These are phyloP conservation scores for Pichia sp. DNA, from an alignment of 1,139 yeast species.

Conservation along the genomic window DNA sequence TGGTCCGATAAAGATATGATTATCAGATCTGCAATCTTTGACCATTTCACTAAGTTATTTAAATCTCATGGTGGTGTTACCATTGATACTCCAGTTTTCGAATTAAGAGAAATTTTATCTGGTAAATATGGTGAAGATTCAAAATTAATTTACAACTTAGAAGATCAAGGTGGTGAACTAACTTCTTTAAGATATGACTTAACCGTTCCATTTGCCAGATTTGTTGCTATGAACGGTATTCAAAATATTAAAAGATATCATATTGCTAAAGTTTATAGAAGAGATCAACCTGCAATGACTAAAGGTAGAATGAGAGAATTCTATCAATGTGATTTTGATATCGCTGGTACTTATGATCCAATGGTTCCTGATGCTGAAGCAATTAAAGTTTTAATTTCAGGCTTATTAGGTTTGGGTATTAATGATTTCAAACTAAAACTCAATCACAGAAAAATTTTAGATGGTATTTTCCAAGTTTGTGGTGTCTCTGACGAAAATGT, in stretches of 20 bases:
- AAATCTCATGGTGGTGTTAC: constrained; percentile 97
- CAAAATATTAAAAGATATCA: constrained; percentile 88
- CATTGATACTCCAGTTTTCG: constrained; percentile 96
- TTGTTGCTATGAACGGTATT: constrained; percentile 89
- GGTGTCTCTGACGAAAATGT: constrained; percentile 94
- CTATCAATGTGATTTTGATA: constrained; percentile 95
- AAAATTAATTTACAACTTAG: constrained; percentile 86
- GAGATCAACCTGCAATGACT: constrained; percentile 99
- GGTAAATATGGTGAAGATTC: constrained; percentile 99
- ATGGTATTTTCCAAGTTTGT: constrained; percentile 90
- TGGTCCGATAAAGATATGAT: constrained; percentile 99
- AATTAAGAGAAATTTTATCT: constrained; percentile 85
- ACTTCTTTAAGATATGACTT: constrained; percentile 92
- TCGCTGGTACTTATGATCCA: constrained; percentile 84
- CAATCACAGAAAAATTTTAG: constrained; percentile 91
- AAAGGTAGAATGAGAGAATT: constrained; percentile 99
- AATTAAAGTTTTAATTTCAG: constrained; percentile 74
- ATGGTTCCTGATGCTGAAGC: constrained; percentile 97
- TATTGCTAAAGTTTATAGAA: constrained; percentile 94
- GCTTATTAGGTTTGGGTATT: constrained; percentile 76
- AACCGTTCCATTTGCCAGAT: constrained; percentile 97
- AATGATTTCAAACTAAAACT: constrained; percentile 82
- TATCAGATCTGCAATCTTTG: constrained; percentile 79
- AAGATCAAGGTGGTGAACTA: constrained; percentile 97
- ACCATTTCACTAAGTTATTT: constrained; percentile 63